Conservation (phyloP, 345 rosid genomes). For the Passiflora organensis region DNA sequence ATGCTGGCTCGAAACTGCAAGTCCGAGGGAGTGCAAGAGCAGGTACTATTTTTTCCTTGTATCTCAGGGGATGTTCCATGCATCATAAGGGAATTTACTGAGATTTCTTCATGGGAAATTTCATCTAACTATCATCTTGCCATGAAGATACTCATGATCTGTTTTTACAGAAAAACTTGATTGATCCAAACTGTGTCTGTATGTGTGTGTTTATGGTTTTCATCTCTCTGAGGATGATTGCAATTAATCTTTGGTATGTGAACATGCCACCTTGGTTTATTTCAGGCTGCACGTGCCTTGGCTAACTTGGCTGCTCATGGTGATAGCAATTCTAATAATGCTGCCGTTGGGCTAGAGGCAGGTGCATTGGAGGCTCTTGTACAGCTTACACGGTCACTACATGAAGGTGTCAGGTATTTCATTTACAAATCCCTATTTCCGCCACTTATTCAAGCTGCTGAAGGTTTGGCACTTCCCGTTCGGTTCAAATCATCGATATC, state of each 20-base stretch:
- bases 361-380: constrained; percentile 36
- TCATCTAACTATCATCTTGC: too few relatives aligned
- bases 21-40: constrained; percentile 38
- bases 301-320: constrained; percentile 44
- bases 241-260: background rate
- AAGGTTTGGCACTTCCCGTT: too few relatives aligned
- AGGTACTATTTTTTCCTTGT: constrained; percentile 20
- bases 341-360: constrained; percentile 33
- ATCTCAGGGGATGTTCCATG: too few relatives aligned
- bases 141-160: too few relatives aligned
- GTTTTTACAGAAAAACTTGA: background rate
- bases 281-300: constrained; percentile 34
- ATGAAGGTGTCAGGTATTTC: constrained; percentile 38
- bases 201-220: background rate
- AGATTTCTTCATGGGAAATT: too few relatives aligned
- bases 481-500: too few relatives aligned
- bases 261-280: background rate
- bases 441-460: too few relatives aligned
- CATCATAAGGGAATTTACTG: too few relatives aligned
- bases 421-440: too few relatives aligned
- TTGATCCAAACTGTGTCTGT: background rate
- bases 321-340: constrained; percentile 30
- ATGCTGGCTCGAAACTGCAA: constrained; percentile 31
- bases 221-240: background rate
- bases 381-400: constrained; percentile 27